Evolutionary conservation across 495 filamentous ascomycete genomes (phyloP), one percentile per base, ranked within the genome.

Genomic region (Astrothelium macrocarpum): DNA sequence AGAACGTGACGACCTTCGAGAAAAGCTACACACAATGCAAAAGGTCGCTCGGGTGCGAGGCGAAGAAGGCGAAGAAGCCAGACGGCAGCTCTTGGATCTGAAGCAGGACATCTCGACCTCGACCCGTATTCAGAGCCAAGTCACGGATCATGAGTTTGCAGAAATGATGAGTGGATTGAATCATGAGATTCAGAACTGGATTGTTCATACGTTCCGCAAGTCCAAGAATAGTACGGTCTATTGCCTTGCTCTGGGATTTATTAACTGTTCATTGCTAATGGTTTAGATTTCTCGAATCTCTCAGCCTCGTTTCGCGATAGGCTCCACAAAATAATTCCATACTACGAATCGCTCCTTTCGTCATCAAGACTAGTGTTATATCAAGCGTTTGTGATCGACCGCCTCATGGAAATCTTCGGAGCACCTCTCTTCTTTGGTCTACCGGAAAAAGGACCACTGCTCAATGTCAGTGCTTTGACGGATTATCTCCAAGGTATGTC

Each of bases 121-220:
- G 3, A 76, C 73, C 0, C 68, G 73, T 1, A 66, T 70, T 42
- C 66, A 70, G 0, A 60, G 26, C 26, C 69, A 73, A 62, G 71
- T 72, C 11, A 69, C 72, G 1, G 73, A 76, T 46, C 62, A 64
- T 23, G 68, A 70, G 12, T 67, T 76, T 26, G 64, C 64, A 1
- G 66, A 72, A n/a, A 63, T 64, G 34, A 65, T 72, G 31, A 63
- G 68, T 34, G 59, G 70, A 43, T 61, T 75, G 4, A 62, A 68
- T 32, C 64, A 75, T 63, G 65, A 71, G n/a, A 63, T 72, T 23
- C 69, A 73, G 39, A 73, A 75, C 42, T 75, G 73, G 73, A 67
- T 73, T 26, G 69, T 75, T 31, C 67, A 69, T 63, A 73, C 70
- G 61, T 74, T 73, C 59, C 72, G 73, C 14, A 59, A 68, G 18